Conservation (phyloP, 306 rosid genomes). For the Cicer judaicum region DNA sequence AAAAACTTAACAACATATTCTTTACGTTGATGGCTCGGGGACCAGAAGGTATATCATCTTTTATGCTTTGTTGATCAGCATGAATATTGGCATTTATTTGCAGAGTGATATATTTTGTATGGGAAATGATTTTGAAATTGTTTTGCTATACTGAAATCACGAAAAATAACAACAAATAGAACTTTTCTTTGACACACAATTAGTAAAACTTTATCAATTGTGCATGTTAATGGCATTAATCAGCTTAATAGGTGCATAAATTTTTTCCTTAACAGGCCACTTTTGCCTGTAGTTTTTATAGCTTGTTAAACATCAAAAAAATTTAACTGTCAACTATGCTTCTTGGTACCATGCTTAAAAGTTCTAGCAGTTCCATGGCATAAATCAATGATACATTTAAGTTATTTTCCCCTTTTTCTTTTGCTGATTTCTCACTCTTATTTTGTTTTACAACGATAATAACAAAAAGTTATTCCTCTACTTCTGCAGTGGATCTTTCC, state of each 20-base stretch:
- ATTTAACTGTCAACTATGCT: constrained; percentile 30
- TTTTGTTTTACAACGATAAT: neutral
- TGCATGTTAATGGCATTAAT: neutral
- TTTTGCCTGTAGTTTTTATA: neutral
- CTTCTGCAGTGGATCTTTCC: constrained; percentile 65
- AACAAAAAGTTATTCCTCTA: neutral
- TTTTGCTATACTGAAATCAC: constrained; percentile 32
- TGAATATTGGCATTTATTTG: constrained; percentile 35
- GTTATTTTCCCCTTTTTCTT: neutral
- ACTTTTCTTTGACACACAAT: neutral
- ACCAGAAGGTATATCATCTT: constrained; percentile 71
- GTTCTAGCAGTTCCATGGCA: neutral
- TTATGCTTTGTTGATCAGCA: constrained; percentile 38
- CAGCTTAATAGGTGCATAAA: neutral
- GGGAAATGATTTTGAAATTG: constrained; percentile 16
- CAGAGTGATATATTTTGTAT: constrained; percentile 15
- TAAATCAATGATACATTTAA: constrained; percentile 14
- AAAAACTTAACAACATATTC: constrained; percentile 80
- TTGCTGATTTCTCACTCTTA: constrained; percentile 33
- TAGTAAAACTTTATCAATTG: constrained; percentile 14
- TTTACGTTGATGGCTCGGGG: constrained; percentile 95
- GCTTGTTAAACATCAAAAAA: constrained; percentile 30
- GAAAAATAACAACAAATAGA: constrained; percentile 21
- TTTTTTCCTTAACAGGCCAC: neutral
- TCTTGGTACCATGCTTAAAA: constrained; percentile 27